Evolutionary conservation across 225 moss, liverwort and hornwort species (phyloP), one percentile per base, ranked within the genome.

Genomic region (Physcomitrellopsis africana): DNA sequence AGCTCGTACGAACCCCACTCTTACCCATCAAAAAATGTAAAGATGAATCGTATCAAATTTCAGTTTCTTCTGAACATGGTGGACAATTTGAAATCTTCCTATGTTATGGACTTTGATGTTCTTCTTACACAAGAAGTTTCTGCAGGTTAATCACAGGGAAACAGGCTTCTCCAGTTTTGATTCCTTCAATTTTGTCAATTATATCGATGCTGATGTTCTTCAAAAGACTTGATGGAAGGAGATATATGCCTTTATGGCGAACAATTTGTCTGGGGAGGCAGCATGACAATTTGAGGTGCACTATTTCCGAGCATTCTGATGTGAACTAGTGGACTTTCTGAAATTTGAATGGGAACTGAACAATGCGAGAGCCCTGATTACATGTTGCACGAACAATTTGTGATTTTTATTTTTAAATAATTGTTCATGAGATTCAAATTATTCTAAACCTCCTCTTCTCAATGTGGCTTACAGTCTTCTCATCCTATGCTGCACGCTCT

Each of bases 161-260:
- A 54, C 74, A 79, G 55, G 20, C 32, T 12, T 15, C 68, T 54
- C 61, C 54, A 37, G 32, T 42, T 14, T 61, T 81, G 37, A 72
- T 23, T 52, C 54, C 47, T 77, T 77, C 76, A 22, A 72, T 77
- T 17, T 63, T 72, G 27, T 77, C 76, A 22, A 72, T 77, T 17
- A 62, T 72, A 20, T 77, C 72, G 76, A 46, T 77, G n/a, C 37
- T 73, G 44, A 68, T 61, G 62, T 68, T 54, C 24, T 72, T 77
- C 49, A 60, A 60, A 60, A 61, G 72, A 32, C 71, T 67, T 66
- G 51, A 44, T 67, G 67, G 72, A 59, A 32, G 54, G 62, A 29
- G 55, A 62, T 18, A 55, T 61, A 45, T 51, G 5, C 22, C 3
- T 17, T 52, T 6, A 11, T 10, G 46, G 42, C 10, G 17, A 62